Conservation (phyloP, 441 rosid species). For the Arabidopsis lyrata region DNA sequence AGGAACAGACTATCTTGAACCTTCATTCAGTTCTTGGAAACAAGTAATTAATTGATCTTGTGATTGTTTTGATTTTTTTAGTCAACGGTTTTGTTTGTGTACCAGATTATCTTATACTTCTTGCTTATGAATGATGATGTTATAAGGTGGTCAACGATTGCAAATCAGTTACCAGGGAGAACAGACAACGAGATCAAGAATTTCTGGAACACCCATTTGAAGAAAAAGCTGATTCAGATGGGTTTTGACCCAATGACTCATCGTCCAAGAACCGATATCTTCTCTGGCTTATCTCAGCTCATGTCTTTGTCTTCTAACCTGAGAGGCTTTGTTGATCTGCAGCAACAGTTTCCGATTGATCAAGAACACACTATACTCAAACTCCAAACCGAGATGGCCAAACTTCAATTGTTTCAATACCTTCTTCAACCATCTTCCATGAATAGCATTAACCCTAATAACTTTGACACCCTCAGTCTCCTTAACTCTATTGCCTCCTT, state of each 20-base stretch:
- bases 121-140: conserved; percentile 6
- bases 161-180: conserved; percentile 63
- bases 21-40: conserved; percentile 73
- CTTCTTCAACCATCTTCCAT: conserved; percentile 62
- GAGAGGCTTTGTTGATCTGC: conserved; percentile 58
- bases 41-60: conserved; percentile 56
- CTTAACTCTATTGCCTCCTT: conserved; percentile 53
- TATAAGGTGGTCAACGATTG: conserved; percentile 70
- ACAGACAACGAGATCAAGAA: conserved; percentile 73
- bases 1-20: conserved; percentile 67
- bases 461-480: conserved; percentile 50
- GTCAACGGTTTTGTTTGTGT: conserved; percentile 37
- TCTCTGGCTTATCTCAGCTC: conserved; percentile 68
- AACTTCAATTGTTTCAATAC: conserved; percentile 60
- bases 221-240: conserved; percentile 69
- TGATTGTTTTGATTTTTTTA: conserved; percentile 14
- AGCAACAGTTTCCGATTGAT: conserved; percentile 50
- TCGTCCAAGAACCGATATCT: conserved; percentile 60
- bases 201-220: conserved; percentile 74
- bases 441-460: conserved; percentile 45
- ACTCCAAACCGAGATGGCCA: conserved; percentile 68
- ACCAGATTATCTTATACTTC: background rate
- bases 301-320: conserved; percentile 65
- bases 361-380: conserved; percentile 47
- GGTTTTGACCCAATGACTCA: conserved; percentile 74